Evolutionary conservation across 441 rosid species (phyloP).

Genomic region (Populus trichocarpa): DNA sequence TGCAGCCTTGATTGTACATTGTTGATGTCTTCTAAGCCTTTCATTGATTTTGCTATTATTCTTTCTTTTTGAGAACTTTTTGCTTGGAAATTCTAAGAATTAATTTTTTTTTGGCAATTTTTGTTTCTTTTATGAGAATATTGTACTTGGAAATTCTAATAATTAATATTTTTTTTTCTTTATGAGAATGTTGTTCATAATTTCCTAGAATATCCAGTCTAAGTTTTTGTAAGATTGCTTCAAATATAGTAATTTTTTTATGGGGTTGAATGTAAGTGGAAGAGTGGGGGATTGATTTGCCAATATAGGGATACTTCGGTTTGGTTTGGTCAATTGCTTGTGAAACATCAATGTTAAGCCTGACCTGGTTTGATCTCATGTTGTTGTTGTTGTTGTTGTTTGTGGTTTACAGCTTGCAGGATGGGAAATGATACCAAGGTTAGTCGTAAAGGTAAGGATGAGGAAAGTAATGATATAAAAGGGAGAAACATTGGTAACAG

Average conservation of each 20-base stretch:
- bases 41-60: background rate
- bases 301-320: background rate
- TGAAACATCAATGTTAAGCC: background rate
- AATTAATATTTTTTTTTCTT: too few species aligned
- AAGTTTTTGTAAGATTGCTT: background rate
- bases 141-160: background rate
- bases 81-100: background rate
- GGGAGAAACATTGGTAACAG: conserved; percentile 38
- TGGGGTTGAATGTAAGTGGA: background rate
- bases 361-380: background rate
- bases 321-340: background rate
- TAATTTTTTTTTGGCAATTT: too few species aligned
- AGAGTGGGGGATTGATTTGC: background rate
- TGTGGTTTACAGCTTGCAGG: background rate
- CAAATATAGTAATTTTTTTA: background rate
- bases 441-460: conserved; percentile 34
- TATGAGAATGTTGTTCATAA: too few species aligned
- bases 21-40: background rate
- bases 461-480: conserved; percentile 26
- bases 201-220: background rate
- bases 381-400: background rate
- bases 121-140: background rate
- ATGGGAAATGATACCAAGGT: conserved; percentile 42
- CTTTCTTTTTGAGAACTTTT: background rate
- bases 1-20: background rate